Conservation (phyloP, 139 green algal species). For the Chlamydomonas sphaeroides region DNA sequence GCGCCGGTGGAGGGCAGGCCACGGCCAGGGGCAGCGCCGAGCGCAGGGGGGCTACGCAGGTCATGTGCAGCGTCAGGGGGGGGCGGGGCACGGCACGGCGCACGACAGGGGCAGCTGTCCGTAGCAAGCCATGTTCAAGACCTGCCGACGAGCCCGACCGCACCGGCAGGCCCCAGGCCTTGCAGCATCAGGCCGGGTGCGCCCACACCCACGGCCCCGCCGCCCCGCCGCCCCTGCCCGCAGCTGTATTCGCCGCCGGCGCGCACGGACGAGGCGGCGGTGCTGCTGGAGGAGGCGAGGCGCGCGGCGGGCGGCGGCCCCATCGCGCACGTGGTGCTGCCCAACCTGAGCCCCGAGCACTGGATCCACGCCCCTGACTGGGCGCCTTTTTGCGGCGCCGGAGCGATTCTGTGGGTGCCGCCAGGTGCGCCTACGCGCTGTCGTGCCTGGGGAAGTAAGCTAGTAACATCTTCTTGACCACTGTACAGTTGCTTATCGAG, state of each 20-base stretch:
- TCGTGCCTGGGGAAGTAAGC: too few relatives aligned
- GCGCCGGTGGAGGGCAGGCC: too few relatives aligned
- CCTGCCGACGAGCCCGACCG: too few relatives aligned
- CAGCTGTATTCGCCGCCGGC: neutral
- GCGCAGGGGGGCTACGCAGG: too few relatives aligned
- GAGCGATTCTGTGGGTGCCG: neutral
- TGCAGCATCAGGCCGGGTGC: neutral
- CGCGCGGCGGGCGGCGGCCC: neutral
- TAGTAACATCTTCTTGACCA: too few relatives aligned
- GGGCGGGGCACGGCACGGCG: too few relatives aligned
- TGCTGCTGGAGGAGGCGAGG: neutral
- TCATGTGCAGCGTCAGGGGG: too few relatives aligned
- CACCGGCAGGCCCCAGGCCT: too few relatives aligned
- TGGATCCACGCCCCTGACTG: neutral
- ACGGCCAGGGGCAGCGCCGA: too few relatives aligned
- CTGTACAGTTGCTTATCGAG: too few relatives aligned
- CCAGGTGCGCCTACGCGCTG: neutral
- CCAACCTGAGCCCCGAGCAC: slow-evolving; percentile 12
- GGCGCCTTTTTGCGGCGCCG: neutral
- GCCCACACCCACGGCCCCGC: neutral
- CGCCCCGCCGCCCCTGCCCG: neutral
- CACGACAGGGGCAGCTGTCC: too few relatives aligned
- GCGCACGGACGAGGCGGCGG: slow-evolving; percentile 1
- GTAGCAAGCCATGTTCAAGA: too few relatives aligned
- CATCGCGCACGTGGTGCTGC: neutral